phyloP scores from a whole-genome alignment of 495 filamentous ascomycete genomes.

The Xylaria grammica region DNA sequence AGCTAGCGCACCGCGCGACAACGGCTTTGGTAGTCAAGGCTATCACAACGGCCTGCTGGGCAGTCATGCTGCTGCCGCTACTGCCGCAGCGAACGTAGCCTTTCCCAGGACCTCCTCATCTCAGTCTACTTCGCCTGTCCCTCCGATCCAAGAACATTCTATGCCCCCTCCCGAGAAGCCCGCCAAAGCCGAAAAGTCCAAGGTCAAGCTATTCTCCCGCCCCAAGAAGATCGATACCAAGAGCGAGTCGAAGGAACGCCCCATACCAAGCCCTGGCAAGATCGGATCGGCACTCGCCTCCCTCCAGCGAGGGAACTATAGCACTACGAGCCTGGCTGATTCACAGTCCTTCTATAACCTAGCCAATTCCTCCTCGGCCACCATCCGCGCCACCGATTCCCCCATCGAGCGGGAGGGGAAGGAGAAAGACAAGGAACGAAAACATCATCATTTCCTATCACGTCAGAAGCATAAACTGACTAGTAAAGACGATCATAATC shows the following conservation, averaged over 20 bases:
- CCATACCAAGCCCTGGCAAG: slow-evolving; percentile 82
- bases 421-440: slow-evolving; percentile 69
- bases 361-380: slow-evolving; percentile 83
- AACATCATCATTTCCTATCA: slow-evolving; percentile 84
- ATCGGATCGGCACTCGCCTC: slow-evolving; percentile 64
- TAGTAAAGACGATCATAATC: slow-evolving; percentile 77
- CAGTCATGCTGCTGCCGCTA: slow-evolving; percentile 70
- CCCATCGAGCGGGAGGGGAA: slow-evolving; percentile 37
- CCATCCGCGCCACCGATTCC: slow-evolving; percentile 63
- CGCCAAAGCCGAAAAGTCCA: slow-evolving; percentile 76
- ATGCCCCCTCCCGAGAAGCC: slow-evolving; percentile 63
- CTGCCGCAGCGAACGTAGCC: slow-evolving; percentile 84
- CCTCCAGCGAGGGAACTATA: slow-evolving; percentile 72
- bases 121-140: slow-evolving; percentile 54
- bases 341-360: slow-evolving; percentile 79
- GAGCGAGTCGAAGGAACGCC: slow-evolving; percentile 71
- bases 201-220: slow-evolving; percentile 90
- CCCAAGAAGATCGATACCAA: slow-evolving; percentile 82
- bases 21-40: slow-evolving; percentile 54
- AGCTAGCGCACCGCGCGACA: slow-evolving; percentile 60
- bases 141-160: slow-evolving; percentile 41
- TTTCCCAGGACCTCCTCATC: slow-evolving; percentile 70
- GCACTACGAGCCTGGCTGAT: slow-evolving; percentile 77
- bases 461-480: slow-evolving; percentile 91
- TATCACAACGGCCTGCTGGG: slow-evolving; percentile 73